Percentiles rank a stretch among this genome's conserved stretches.
Conservation (phyloP, 2,329 filamentous ascomycete genomes). For the Talaromyces sp. region DNA sequence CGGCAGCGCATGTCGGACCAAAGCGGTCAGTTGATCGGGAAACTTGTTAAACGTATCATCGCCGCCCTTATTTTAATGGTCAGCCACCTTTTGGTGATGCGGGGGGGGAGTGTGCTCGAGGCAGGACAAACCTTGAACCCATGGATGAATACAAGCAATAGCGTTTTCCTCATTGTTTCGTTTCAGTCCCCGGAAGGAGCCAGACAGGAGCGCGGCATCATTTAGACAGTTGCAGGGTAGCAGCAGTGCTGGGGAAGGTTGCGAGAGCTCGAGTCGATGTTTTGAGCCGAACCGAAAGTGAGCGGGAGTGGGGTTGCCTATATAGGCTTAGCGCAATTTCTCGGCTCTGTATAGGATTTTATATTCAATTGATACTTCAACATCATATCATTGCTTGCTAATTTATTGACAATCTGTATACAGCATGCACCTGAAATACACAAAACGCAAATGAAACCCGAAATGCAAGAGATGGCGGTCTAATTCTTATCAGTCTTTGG, state of each 20-base stretch:
- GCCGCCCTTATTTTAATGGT: conserved; percentile 34
- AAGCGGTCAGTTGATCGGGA: conserved; percentile 38
- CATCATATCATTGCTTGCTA: not conserved
- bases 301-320: not conserved
- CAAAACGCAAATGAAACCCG: not conserved
- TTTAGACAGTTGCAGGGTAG: not conserved
- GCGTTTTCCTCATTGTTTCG: conserved; percentile 40
- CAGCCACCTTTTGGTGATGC: not conserved
- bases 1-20: conserved; percentile 40
- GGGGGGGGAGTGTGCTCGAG: not conserved
- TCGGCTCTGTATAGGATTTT: not conserved
- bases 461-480: not conserved
- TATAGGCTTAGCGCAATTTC: not conserved
- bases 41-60: conserved; percentile 47
- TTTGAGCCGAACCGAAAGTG: not conserved
- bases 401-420: not conserved
- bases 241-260: not conserved
- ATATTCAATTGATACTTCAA: not conserved
- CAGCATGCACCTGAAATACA: not conserved
- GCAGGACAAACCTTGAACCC: conserved; percentile 42
- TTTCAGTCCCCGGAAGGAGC: conserved; percentile 10
- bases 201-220: not conserved
- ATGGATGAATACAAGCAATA: conserved; percentile 46
- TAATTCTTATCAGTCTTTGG: conserved; percentile 9
- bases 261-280: not conserved